Evolutionary conservation across 2,329 filamentous ascomycete genomes (phyloP).

Genomic region (Ophiosphaerella narmari): DNA sequence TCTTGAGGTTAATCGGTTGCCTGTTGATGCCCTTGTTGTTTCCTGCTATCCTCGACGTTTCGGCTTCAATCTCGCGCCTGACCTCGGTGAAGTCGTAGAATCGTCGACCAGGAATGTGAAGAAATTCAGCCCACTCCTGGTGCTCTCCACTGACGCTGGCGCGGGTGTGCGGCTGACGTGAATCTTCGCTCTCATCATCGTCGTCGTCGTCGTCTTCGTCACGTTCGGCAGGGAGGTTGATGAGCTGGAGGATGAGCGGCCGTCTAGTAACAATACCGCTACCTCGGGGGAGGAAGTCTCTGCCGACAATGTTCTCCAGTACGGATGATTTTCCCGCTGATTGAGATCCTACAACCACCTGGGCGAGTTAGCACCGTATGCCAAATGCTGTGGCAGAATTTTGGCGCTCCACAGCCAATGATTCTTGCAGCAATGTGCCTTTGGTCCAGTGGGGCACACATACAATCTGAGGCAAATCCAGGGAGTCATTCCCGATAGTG

Average conservation of each 20-base stretch:
- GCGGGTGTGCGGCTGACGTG: slow-evolving; percentile 73
- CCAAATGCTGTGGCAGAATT: neutral
- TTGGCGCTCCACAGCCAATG: slow-evolving; percentile 6
- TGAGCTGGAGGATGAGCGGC: slow-evolving; percentile 94
- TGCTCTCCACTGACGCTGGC: slow-evolving; percentile 67
- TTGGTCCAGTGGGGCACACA: slow-evolving; percentile 60
- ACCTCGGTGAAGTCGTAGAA: slow-evolving; percentile 93
- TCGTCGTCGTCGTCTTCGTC: slow-evolving; percentile 71
- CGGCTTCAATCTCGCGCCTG: slow-evolving; percentile 94
- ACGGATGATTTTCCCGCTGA: slow-evolving; percentile 98
- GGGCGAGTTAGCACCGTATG: slow-evolving; percentile 15
- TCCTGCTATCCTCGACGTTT: slow-evolving; percentile 91
- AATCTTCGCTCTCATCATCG: slow-evolving; percentile 48
- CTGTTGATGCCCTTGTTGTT: slow-evolving; percentile 98
- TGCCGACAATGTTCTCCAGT: slow-evolving; percentile 96
- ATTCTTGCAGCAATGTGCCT: slow-evolving; percentile 13
- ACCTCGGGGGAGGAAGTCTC: slow-evolving; percentile 94
- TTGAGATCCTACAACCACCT: slow-evolving; percentile 98
- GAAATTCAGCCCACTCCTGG: slow-evolving; percentile 90
- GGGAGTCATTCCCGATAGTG: slow-evolving; percentile 97
- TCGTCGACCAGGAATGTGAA: slow-evolving; percentile 86
- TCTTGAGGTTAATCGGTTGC: slow-evolving; percentile 96
- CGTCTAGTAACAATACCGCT: slow-evolving; percentile 95
- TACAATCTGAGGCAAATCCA: slow-evolving; percentile 98
- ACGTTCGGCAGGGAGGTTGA: slow-evolving; percentile 82